Percentiles rank a stretch among this genome's conserved stretches.
Evolutionary conservation across 805 yeast genomes (phyloP).

Genomic region (Saccharomycopsis schoenii): DNA sequence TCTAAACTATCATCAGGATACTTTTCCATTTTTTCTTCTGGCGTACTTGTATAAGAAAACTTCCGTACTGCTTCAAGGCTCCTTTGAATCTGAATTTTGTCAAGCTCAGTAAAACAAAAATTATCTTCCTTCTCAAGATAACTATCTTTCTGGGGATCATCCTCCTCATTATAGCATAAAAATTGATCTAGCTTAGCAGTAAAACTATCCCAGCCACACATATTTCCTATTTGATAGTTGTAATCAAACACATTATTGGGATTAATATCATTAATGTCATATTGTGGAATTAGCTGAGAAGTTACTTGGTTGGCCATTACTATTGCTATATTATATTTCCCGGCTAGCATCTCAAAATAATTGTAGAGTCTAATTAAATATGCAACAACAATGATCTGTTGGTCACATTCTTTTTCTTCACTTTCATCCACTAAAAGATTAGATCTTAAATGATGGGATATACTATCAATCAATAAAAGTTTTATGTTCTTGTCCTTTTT

Average conservation of each 20-base stretch:
- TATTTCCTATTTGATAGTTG: conserved; percentile 63
- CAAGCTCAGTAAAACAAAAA: not conserved
- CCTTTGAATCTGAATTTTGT: not conserved
- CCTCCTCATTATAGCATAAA: not conserved
- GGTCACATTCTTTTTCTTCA: conserved; percentile 26
- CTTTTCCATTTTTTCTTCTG: not conserved
- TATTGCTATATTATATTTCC: conserved; percentile 42
- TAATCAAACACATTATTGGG: conserved; percentile 25
- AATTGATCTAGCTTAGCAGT: conserved; percentile 27
- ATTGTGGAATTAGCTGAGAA: conserved; percentile 35
- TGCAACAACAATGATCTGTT: conserved; percentile 25
- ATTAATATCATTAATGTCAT: conserved; percentile 8
- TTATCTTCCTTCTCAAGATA: not conserved
- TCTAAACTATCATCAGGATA: not conserved
- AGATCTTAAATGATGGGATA: conserved; percentile 70
- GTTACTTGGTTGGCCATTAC: conserved; percentile 76
- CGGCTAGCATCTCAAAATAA: conserved; percentile 41
- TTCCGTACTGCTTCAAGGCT: conserved; percentile 11
- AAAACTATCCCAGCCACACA: conserved; percentile 62
- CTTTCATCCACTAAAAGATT: conserved; percentile 36
- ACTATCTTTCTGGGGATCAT: not conserved
- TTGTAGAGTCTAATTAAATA: conserved; percentile 36
- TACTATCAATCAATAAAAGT: conserved; percentile 66
- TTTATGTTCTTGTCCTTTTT: conserved; percentile 32
- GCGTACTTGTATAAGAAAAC: not conserved